phyloP scores from a whole-genome alignment of 371 early-diverging fungal genomes.

The Capillidium rhysosporum region DNA sequence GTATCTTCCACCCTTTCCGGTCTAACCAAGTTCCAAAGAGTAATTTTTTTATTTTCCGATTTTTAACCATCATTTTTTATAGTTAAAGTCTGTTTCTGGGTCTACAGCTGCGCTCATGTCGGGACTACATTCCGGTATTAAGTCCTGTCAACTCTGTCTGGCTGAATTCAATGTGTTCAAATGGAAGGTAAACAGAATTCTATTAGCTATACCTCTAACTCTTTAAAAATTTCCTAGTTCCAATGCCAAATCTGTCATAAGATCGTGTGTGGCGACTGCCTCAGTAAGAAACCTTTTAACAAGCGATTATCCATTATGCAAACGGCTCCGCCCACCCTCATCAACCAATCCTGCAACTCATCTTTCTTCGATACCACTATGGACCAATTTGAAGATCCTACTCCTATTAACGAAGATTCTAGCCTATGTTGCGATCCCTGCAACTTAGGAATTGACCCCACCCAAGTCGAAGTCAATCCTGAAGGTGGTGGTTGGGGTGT shows the following conservation, averaged over 20 bases:
- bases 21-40: background rate
- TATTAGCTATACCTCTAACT: background rate
- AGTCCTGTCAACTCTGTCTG: constrained; percentile 8
- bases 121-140: constrained; percentile 5
- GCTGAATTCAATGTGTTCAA: constrained; percentile 11
- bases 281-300: background rate
- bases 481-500: constrained; percentile 7
- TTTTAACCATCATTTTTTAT: background rate
- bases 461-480: background rate
- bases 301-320: no score
- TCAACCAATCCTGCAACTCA: no score
- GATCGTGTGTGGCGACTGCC: constrained; percentile 2
- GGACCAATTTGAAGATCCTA: background rate
- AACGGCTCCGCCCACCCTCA: no score
- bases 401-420: background rate
- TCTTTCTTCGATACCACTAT: background rate
- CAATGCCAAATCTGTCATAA: constrained; percentile 1
- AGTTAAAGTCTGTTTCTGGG: background rate
- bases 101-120: background rate
- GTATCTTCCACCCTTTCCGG: background rate
- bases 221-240: background rate
- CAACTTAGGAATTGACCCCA: constrained; percentile 2
- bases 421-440: constrained; percentile 3
- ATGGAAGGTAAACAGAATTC: constrained; percentile 9
- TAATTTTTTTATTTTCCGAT: background rate